Conservation (phyloP, 2,329 filamentous ascomycete species). For the Scytalidium sp. region DNA sequence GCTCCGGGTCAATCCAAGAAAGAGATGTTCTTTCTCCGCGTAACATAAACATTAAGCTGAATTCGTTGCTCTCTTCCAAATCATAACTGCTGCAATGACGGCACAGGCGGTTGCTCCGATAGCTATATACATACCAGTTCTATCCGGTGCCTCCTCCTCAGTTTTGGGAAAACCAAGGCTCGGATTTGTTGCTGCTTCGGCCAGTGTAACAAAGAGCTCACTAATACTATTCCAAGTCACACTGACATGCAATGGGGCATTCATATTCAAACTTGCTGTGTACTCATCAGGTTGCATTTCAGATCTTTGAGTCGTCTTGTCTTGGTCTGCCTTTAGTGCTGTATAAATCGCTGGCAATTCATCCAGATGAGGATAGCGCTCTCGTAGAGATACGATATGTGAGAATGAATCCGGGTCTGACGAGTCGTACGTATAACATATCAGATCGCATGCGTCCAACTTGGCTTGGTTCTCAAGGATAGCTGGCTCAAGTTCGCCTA, state of each 20-base stretch:
- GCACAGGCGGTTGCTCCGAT: conserved; percentile 70
- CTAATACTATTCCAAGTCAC: conserved; percentile 92
- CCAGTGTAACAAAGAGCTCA: conserved; percentile 88
- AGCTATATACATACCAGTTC: conserved; percentile 82
- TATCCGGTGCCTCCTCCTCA: conserved; percentile 81
- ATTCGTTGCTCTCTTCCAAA: conserved; percentile 47
- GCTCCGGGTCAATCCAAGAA: background rate
- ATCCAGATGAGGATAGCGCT: conserved; percentile 78
- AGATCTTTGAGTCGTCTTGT: conserved; percentile 93
- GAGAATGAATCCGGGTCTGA: conserved; percentile 94
- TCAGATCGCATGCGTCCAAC: conserved; percentile 86
- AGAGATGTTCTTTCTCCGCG: background rate
- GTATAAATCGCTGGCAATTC: conserved; percentile 90
- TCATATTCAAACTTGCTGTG: conserved; percentile 80
- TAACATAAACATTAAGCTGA: conserved; percentile 16
- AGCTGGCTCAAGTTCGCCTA: conserved; percentile 92
- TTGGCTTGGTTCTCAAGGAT: conserved; percentile 90
- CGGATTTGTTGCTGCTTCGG: conserved; percentile 88
- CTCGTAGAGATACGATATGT: conserved; percentile 79
- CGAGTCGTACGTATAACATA: conserved; percentile 96
- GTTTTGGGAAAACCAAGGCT: conserved; percentile 85
- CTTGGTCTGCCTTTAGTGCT: conserved; percentile 89
- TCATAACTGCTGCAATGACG: conserved; percentile 60
- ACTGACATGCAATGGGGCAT: conserved; percentile 88
- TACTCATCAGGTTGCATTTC: conserved; percentile 92